These are phyloP conservation scores for Lachancea kluyveri DNA, from an alignment of 805 yeast species.

Conservation along the genomic window DNA sequence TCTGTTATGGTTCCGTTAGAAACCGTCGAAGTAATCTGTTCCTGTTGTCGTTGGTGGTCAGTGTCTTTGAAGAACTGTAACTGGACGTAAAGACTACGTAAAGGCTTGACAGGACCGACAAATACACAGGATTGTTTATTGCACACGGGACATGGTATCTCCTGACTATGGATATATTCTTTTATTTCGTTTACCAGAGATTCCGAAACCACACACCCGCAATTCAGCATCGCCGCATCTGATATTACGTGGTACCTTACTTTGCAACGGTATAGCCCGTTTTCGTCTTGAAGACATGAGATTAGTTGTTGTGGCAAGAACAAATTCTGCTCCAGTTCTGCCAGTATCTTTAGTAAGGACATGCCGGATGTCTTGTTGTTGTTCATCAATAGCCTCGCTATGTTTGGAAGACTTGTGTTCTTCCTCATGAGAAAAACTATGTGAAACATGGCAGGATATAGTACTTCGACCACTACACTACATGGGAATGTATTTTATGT, in stretches of 20 bases:
- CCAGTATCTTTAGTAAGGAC: slow-evolving; percentile 6
- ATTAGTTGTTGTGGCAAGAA: slow-evolving; percentile 21
- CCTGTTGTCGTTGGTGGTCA: too few relatives aligned
- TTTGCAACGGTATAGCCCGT: slow-evolving; percentile 11
- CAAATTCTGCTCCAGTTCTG: slow-evolving; percentile 21
- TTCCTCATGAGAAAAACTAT: too few relatives aligned
- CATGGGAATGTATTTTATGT: too few relatives aligned
- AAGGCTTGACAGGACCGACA: slow-evolving; percentile 31
- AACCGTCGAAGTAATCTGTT: background rate
- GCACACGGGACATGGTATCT: slow-evolving; percentile 35
- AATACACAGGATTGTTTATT: slow-evolving; percentile 14
- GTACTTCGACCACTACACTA: too few relatives aligned
- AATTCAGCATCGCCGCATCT: slow-evolving; percentile 24
- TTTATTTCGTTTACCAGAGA: slow-evolving; percentile 13
- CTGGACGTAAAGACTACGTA: slow-evolving; percentile 27
- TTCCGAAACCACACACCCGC: slow-evolving; percentile 26
- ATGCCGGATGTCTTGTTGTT: too few relatives aligned
- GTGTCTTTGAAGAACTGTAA: slow-evolving; percentile 12
- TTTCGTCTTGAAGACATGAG: slow-evolving; percentile 15
- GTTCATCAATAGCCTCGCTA: too few relatives aligned
- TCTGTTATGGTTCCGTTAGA: background rate
- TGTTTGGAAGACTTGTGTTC: too few relatives aligned
- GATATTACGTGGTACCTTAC: slow-evolving; percentile 20
- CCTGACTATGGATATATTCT: slow-evolving; percentile 4
- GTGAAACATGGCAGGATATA: too few relatives aligned